phyloP scores from a whole-genome alignment of 2,329 filamentous ascomycete species.

The Penicillium expansum region DNA sequence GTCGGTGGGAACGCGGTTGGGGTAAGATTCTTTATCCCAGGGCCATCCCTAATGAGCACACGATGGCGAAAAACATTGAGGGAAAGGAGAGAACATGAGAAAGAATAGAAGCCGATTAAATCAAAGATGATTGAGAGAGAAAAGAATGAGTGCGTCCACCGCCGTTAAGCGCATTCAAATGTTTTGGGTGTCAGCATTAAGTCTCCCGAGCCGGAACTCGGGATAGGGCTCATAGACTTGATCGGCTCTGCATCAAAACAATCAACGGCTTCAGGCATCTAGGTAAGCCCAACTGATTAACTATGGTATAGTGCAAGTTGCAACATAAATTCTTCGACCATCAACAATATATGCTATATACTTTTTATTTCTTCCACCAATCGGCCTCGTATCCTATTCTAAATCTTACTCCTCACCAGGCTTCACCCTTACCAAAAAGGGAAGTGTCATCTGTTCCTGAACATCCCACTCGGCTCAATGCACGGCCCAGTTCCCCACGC shows the following conservation, averaged over 20 bases:
- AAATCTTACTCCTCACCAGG: not conserved
- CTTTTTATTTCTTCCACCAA: not conserved
- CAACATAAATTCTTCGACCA: not conserved
- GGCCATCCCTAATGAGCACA: no score
- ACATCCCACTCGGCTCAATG: not conserved
- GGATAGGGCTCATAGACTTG: no score
- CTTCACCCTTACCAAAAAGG: not conserved
- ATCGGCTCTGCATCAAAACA: not conserved
- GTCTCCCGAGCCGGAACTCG: no score
- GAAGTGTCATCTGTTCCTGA: constrained; percentile 8
- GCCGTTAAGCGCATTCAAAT: not conserved
- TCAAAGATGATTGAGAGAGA: not conserved
- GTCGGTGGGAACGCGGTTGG: not conserved
- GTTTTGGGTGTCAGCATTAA: no score
- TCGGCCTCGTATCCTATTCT: not conserved
- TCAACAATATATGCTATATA: not conserved
- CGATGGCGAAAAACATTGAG: not conserved
- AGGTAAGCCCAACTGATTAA: not conserved
- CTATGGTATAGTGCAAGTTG: no score
- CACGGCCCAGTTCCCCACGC: not conserved
- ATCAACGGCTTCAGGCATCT: not conserved
- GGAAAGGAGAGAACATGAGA: not conserved
- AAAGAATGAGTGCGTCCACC: not conserved
- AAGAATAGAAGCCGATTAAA: not conserved
- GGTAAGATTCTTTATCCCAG: no score